These are phyloP conservation scores for Mycena galopus DNA, from an alignment of 768 basidiomycete genomes.

Conservation along the genomic window DNA sequence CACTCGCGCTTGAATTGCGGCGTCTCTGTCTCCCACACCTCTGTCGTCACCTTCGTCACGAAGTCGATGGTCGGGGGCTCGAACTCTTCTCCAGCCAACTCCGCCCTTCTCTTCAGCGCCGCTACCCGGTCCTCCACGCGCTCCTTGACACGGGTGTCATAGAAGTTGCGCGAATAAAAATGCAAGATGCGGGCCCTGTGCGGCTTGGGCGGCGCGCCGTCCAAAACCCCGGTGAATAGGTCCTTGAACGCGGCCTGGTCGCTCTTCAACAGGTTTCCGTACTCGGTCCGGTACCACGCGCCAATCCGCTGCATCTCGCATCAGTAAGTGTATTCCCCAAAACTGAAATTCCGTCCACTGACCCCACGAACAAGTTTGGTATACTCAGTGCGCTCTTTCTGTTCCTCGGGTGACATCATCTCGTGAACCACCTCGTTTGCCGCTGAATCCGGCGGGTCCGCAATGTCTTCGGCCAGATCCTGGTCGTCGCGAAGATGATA, in stretches of 20 bases:
- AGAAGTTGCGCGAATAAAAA: background rate
- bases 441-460: background rate
- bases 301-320: background rate
- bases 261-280: background rate
- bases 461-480: background rate
- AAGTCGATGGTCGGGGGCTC: background rate
- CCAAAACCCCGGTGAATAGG: background rate
- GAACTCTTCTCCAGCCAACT: background rate
- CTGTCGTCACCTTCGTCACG: background rate
- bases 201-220: background rate
- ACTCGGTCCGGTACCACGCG: background rate
- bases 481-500: background rate
- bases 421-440: background rate
- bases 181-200: background rate
- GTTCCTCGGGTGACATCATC: background rate
- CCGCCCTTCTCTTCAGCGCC: background rate
- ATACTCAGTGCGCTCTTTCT: no score
- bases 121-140: background rate
- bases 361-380: no score
- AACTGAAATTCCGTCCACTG: no score
- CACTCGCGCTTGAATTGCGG: background rate
- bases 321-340: no score
- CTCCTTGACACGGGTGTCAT: background rate
- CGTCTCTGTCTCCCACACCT: background rate
- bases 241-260: constrained; percentile 3